Evolutionary conservation across 768 basidiomycete genomes (phyloP).

Genomic region (Cubamyces sp.): DNA sequence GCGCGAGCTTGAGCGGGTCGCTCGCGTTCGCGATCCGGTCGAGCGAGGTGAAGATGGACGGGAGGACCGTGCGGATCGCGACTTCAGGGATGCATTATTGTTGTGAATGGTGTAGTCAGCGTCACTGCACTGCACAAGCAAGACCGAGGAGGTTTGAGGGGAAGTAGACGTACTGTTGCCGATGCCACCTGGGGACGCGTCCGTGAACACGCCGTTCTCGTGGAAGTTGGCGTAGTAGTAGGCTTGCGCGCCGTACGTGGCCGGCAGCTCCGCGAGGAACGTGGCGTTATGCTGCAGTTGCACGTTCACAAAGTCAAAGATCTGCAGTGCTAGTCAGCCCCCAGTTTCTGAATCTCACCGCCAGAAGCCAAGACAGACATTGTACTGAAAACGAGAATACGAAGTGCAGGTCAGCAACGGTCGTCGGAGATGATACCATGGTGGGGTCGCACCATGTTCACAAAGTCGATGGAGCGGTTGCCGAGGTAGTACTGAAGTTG

Average conservation of each 20-base stretch:
- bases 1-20: constrained; percentile 58
- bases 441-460: constrained; percentile 31
- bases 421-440: neutral
- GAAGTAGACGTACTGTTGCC: constrained; percentile 37
- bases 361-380: neutral
- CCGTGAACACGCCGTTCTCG: constrained; percentile 44
- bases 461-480: constrained; percentile 31
- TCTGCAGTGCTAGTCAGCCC: constrained; percentile 20
- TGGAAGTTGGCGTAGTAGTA: constrained; percentile 45
- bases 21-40: constrained; percentile 50
- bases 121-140: too few species aligned
- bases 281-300: constrained; percentile 43
- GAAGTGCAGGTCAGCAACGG: neutral
- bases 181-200: constrained; percentile 33
- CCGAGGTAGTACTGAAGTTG: constrained; percentile 33
- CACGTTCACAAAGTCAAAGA: constrained; percentile 45
- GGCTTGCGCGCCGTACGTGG: constrained; percentile 33
- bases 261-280: constrained; percentile 33
- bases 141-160: neutral
- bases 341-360: neutral
- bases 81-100: too few species aligned
- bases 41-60: constrained; percentile 60
- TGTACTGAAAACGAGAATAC: neutral
- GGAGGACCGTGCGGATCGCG: constrained; percentile 65
- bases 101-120: neutral